Evolutionary conservation across 2,329 filamentous ascomycete genomes (phyloP), one percentile per base, ranked within the genome.

Genomic region (Fusarium incarnatum): DNA sequence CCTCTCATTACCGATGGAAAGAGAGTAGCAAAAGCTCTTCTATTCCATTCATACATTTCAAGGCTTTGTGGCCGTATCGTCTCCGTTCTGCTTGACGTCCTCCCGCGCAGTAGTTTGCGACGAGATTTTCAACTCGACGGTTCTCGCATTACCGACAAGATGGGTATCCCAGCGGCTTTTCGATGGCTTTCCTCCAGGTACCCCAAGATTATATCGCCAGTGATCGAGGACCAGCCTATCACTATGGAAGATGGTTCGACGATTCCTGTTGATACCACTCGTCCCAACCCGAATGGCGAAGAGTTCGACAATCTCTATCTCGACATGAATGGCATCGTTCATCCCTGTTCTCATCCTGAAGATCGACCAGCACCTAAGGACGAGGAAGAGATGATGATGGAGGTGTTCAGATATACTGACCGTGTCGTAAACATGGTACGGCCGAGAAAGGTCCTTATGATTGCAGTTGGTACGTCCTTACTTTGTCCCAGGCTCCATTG

Each of bases 281-380:
- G 88, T 41, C 90, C 93, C 8, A 99, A 99, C 77, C 97, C 97
- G 5, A 99, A 99, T 82, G 94, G 94, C 79, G 95, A 98, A 82
- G 96, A 99, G 81, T 93, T 97, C 77, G 95, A 99, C 83, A 99
- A 99, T 77, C 85, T 99, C 8, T 99, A 99, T 78, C 88, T 99
- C 69, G 96, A 99, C 77, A 98, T 99, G 95, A 99, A 99, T 81
- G 97, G 96, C 79, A 99, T 99, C 73, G 96, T 99, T 40, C 96
- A 99, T 84, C 97, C 97, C 32, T 99, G 96, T 83, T 97, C 95
- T 48, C 96, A 99, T 82, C 96, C 96, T 1, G 96, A 99, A 80
- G 95, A 98, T 77, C 89, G 90, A 68, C 94, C 96, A 3, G 89
- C 96, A 6, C 96, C 96, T 13, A 92, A 91, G 77, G 95, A 96